Evolutionary conservation across 208 protist species (phyloP), one percentile per base, ranked within the genome.

Genomic region (Trypanosoma avium): DNA sequence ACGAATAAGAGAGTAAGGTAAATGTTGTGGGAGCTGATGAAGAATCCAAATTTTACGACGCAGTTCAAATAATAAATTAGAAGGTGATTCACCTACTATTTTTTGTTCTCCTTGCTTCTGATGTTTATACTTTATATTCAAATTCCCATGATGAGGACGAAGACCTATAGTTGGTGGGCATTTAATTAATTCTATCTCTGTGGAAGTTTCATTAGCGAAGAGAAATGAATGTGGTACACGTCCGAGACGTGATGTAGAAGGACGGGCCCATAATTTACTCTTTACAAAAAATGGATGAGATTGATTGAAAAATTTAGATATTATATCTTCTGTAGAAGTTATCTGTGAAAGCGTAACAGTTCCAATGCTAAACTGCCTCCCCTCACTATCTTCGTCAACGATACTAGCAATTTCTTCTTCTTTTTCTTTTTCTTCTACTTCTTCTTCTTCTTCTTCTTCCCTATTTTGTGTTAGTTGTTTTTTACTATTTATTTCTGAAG

Each of bases 11-110:
- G 77, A 79, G 17, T 49, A 54, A 6, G 87, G 73, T 0, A 88
- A 33, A 56, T 77, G 70, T 12, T 62, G 61, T 0, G 81, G 77
- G 27, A 93, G 72, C 58, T 76, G 76, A 27, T 49, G 47, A 13
- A 87, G 48, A 32, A 79, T 56, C 73, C 79, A 84, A 21, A 90
- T 54, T 5, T 85, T 85, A 3, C 67, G 78, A 4, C 87, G 81
- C 36, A 89, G 70, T 19, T 75, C 72, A 4, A 79, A 40, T 17
- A 82, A 61, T 26, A 45, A 60, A n/a, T 68, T 22, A 55, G 59
- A 58, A 13, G 71, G 64, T 21, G 38, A 21, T 12, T 42, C n/a
- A 13, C 15, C 46, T 12, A 22, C 4, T 9, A 22, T 0, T 29
- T 30, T 13, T n/a, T n/a, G 3, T 36, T 22, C 35, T 8, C 32